A percentile compares a stretch with the other conserved stretches of the same genome.
phyloP scores from a whole-genome alignment of 495 filamentous ascomycete species.

The Pseudoneurospora amorphoporcata region DNA sequence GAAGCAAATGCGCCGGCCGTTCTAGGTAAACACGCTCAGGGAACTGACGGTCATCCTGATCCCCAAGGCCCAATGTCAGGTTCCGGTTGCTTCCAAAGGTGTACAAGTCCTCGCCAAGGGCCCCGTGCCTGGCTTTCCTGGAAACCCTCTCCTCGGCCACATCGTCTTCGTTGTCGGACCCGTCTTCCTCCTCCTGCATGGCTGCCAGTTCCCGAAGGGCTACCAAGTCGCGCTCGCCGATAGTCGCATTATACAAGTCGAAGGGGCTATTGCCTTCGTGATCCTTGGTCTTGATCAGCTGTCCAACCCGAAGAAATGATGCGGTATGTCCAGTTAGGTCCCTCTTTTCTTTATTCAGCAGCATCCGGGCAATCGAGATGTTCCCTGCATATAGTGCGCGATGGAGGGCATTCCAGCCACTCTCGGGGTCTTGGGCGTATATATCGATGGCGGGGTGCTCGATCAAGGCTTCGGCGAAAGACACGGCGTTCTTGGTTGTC shows the following conservation, averaged over 20 bases:
- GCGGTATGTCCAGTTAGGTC: conserved; percentile 47
- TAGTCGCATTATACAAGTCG: conserved; percentile 78
- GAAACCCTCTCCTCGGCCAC: conserved; percentile 10
- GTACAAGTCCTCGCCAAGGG: conserved; percentile 70
- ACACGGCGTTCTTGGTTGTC: conserved; percentile 49
- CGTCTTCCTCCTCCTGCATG: conserved; percentile 22
- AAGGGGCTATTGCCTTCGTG: conserved; percentile 90
- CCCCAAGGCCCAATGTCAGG: conserved; percentile 78
- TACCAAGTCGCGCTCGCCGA: conserved; percentile 46
- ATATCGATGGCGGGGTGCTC: conserved; percentile 78
- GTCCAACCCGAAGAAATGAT: conserved; percentile 37
- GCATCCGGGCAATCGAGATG: conserved; percentile 67
- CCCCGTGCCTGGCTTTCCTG: background rate
- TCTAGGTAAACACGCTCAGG: conserved; percentile 72
- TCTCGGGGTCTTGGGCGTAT: conserved; percentile 77
- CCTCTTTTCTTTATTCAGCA: conserved; percentile 64
- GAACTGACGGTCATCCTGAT: conserved; percentile 87
- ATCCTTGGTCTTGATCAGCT: conserved; percentile 89
- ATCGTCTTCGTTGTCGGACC: conserved; percentile 29
- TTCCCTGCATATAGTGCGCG: conserved; percentile 90
- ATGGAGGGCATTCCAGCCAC: conserved; percentile 91
- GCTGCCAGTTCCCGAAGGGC: conserved; percentile 11
- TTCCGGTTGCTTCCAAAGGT: conserved; percentile 96
- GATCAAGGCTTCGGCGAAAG: conserved; percentile 68
- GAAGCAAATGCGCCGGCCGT: conserved; percentile 70